Evolutionary conservation across 2,329 filamentous ascomycete genomes (phyloP), one percentile per base, ranked within the genome.

Genomic region (Claviceps pazoutovae): DNA sequence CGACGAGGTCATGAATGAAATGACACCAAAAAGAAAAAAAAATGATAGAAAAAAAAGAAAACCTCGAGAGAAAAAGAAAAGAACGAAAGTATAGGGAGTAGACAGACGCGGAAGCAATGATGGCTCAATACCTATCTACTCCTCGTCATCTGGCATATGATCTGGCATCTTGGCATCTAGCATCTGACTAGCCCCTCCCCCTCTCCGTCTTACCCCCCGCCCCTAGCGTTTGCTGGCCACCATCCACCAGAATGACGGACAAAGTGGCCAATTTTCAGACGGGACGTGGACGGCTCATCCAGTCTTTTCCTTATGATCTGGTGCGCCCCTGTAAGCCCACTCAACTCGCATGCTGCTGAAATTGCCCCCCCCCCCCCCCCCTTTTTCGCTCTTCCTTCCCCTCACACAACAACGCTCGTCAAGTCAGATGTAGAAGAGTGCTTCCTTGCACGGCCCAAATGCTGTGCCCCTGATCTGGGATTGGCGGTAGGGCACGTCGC

Each of bases 391-490:
- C 26, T 21, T 42, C 42, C 30, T 46, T 41, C 37, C 41, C 19
- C 19, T 30, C 9, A 16, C 43, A 9, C 34, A n/a, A 43, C 42
- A 36, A 21, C 42, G 45, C 48, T 50, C 38, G 48, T 49, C 43
- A 30, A 39, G 21, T n/a, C 23, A 43, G 47, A 14, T 39, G 34
- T 30, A 21, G 41, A 16, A 38, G 21, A 50, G 34, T 9, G 16
- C 30, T 17, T 3, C 57, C 57, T 56, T 54, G 54, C 57, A 58
- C 54, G 56, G 50, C 48, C 54, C 30, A 34, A 55, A 56, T 53
- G 55, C 47, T 46, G 51, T 56, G 47, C 53, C 56, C 56, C 54
- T 52, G 48, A 51, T 55, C 51, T 53, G 53, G 54, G 26, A 52
- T 51, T 53, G 55, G 54, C 39, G 48, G 38, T 46, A 54, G 52